phyloP scores from a whole-genome alignment of 768 basidiomycete species.

The Leccinum pellstonianum region DNA sequence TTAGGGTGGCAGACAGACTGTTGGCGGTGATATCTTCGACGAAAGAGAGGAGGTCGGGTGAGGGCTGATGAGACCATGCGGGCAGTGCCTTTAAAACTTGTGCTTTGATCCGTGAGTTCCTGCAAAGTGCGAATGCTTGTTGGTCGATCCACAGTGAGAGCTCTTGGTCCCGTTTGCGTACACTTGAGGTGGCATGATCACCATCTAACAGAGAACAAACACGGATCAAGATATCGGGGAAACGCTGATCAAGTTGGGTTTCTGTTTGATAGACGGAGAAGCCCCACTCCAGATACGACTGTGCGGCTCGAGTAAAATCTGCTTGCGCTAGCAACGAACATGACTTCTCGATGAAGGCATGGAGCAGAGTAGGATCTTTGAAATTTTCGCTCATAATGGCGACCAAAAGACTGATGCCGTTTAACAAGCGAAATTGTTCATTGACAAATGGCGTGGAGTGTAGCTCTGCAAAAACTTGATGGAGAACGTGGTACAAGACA shows the following conservation, averaged over 20 bases:
- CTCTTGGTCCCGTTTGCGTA: conserved; percentile 41
- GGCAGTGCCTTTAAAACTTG: conserved; percentile 58
- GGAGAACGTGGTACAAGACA: conserved; percentile 75
- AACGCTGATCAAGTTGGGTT: conserved; percentile 44
- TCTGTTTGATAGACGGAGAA: conserved; percentile 50
- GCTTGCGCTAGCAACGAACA: conserved; percentile 61
- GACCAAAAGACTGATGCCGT: conserved; percentile 73
- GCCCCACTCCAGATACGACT: conserved; percentile 79
- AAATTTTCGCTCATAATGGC: conserved; percentile 58
- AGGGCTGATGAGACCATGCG: conserved; percentile 73
- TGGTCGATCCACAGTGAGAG: conserved; percentile 65
- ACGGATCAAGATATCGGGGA: conserved; percentile 70
- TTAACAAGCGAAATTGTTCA: conserved; percentile 76
- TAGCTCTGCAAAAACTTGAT: conserved; percentile 66
- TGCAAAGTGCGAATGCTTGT: conserved; percentile 45
- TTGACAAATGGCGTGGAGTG: conserved; percentile 72
- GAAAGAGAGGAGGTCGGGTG: conserved; percentile 43
- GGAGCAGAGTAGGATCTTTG: conserved; percentile 57
- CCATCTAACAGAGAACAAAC: conserved; percentile 61
- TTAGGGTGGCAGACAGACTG: conserved; percentile 53
- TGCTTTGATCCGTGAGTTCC: conserved; percentile 35
- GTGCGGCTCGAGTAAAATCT: conserved; percentile 66
- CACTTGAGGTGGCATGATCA: conserved; percentile 37
- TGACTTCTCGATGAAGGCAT: conserved; percentile 66
- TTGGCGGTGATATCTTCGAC: conserved; percentile 46